These are phyloP conservation scores for Geotrichum restrictum DNA, from an alignment of 1,139 yeast genomes.

Conservation along the genomic window DNA sequence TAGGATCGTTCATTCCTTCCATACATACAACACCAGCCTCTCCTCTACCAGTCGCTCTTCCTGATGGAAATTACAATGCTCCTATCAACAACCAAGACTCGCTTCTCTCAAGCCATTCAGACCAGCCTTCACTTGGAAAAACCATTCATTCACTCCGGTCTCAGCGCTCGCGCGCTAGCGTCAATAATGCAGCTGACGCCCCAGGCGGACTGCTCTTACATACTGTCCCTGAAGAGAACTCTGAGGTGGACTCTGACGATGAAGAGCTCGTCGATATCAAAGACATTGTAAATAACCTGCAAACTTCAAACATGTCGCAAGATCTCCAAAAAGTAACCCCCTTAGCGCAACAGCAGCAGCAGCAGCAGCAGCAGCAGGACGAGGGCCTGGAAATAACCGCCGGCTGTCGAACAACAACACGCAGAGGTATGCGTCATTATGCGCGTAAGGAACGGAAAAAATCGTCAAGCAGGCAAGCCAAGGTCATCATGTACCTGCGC, in stretches of 20 bases:
- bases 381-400: no score
- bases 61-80: no score
- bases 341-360: no score
- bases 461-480: constrained; percentile 12
- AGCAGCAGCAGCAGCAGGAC: constrained; percentile 14
- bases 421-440: constrained; percentile 19
- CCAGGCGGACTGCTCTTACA: constrained; percentile 16
- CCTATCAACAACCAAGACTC: no score
- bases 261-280: constrained; percentile 33
- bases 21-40: neutral
- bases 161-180: no score
- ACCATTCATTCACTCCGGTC: no score
- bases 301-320: constrained; percentile 22
- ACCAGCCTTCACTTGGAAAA: no score
- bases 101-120: no score
- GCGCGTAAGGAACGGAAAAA: constrained; percentile 9
- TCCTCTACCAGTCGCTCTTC: neutral
- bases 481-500: constrained; percentile 29
- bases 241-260: constrained; percentile 23
- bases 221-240: constrained; percentile 16
- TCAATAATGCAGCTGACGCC: no score
- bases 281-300: constrained; percentile 31
- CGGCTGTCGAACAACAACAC: neutral
- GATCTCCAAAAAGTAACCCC: constrained; percentile 15
- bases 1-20: neutral